These are phyloP conservation scores for Verticillium klebahnii DNA, from an alignment of 2,329 filamentous ascomycete species.

Conservation along the genomic window DNA sequence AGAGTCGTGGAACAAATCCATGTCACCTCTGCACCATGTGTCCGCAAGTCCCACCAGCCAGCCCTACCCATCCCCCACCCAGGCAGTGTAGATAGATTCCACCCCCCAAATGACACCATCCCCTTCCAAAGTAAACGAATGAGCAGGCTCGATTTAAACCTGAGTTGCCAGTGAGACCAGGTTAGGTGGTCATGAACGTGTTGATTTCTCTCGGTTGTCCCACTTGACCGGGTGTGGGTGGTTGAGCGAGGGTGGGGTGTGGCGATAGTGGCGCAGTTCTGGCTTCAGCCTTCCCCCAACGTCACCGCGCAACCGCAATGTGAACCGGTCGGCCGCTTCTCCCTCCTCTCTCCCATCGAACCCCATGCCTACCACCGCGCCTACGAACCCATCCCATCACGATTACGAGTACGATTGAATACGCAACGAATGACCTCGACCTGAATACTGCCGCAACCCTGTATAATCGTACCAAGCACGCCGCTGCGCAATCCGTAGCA, in stretches of 20 bases:
- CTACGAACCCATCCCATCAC: neutral
- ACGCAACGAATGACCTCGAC: neutral
- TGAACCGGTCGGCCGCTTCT: neutral
- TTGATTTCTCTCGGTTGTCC: neutral
- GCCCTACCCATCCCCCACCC: neutral
- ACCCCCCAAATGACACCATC: neutral
- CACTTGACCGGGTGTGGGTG: neutral
- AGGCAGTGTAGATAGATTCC: neutral
- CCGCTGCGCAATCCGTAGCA: neutral
- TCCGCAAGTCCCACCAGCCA: neutral
- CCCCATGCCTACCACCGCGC: neutral
- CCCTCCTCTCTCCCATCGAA: neutral
- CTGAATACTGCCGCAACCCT: neutral
- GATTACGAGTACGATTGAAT: neutral
- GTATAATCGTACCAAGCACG: neutral
- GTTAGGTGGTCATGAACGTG: neutral
- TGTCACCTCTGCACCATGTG: neutral
- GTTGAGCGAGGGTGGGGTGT: neutral
- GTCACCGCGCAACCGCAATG: neutral
- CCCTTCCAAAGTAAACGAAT: neutral
- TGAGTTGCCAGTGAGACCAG: no score
- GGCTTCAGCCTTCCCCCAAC: neutral
- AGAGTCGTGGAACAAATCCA: neutral
- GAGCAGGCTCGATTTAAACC: neutral
- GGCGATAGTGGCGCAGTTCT: neutral